Percentiles rank a stretch among this genome's conserved stretches.
phyloP scores from a whole-genome alignment of 805 yeast species.

The Suhomyces faveliae region DNA sequence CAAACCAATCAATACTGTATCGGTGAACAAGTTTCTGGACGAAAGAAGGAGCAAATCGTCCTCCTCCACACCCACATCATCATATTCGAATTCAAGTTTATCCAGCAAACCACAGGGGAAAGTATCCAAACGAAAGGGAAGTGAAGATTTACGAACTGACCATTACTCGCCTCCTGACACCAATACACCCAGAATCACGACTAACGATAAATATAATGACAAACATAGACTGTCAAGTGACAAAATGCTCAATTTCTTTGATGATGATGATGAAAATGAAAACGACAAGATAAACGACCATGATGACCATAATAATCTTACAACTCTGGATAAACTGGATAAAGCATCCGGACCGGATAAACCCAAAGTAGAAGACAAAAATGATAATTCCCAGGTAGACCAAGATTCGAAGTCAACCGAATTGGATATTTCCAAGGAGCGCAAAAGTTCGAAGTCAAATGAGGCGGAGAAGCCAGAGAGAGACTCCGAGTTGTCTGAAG shows the following conservation, averaged over 20 bases:
- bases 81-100: neutral
- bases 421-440: no score
- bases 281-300: neutral
- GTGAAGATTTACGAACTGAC: neutral
- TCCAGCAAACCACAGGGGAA: neutral
- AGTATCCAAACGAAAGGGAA: neutral
- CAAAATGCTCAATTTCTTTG: slow-evolving; percentile 16
- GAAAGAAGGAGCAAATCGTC: slow-evolving; percentile 11
- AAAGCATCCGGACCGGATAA: neutral
- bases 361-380: no score
- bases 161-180: neutral
- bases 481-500: neutral
- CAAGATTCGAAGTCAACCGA: neutral
- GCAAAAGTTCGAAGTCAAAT: neutral
- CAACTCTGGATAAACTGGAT: neutral
- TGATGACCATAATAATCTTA: neutral
- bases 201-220: slow-evolving; percentile 8
- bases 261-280: slow-evolving; percentile 11
- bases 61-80: neutral
- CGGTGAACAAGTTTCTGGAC: slow-evolving; percentile 10
- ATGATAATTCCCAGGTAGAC: neutral
- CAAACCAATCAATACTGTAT: slow-evolving; percentile 3
- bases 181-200: neutral
- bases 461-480: no score
- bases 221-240: neutral